These are phyloP conservation scores for Pseudisothecium myosuroides DNA, from an alignment of 225 moss, liverwort and hornwort genomes.

Conservation along the genomic window DNA sequence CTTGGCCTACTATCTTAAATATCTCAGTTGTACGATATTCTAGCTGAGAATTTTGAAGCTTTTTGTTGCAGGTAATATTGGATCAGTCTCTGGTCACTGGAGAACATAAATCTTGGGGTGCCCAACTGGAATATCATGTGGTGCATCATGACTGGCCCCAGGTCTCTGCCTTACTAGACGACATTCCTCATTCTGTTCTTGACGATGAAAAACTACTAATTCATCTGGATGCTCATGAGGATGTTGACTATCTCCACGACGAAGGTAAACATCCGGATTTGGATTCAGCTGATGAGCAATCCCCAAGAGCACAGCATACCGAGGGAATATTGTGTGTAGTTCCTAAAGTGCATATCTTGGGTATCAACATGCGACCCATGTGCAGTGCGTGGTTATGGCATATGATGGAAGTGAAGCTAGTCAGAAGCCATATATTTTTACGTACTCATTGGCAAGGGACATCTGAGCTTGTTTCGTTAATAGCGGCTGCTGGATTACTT, in stretches of 20 bases:
- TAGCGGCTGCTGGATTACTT: conserved; percentile 68
- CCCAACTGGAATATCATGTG: conserved; percentile 68
- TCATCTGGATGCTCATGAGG: conserved; percentile 48
- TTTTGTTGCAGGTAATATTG: conserved; percentile 54
- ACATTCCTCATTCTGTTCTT: conserved; percentile 58
- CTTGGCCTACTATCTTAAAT: background rate
- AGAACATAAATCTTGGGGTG: conserved; percentile 72
- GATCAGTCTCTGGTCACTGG: conserved; percentile 47
- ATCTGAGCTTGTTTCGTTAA: conserved; percentile 64
- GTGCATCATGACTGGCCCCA: conserved; percentile 79
- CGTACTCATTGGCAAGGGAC: conserved; percentile 82
- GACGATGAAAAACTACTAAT: conserved; percentile 52
- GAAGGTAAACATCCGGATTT: conserved; percentile 34
- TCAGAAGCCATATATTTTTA: conserved; percentile 56
- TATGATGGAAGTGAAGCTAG: conserved; percentile 81
- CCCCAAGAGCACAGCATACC: conserved; percentile 16
- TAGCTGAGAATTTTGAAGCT: background rate
- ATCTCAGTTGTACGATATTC: background rate
- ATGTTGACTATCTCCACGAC: conserved; percentile 13
- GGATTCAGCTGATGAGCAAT: conserved; percentile 41
- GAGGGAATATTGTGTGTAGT: conserved; percentile 24
- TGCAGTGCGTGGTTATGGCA: conserved; percentile 92
- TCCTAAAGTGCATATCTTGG: conserved; percentile 70
- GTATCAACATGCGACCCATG: conserved; percentile 53
- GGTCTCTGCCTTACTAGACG: conserved; percentile 62